A percentile compares a stretch with the other conserved stretches of the same genome.
Conservation (phyloP, 1,139 yeast species). For the Pichia inconspicua region DNA sequence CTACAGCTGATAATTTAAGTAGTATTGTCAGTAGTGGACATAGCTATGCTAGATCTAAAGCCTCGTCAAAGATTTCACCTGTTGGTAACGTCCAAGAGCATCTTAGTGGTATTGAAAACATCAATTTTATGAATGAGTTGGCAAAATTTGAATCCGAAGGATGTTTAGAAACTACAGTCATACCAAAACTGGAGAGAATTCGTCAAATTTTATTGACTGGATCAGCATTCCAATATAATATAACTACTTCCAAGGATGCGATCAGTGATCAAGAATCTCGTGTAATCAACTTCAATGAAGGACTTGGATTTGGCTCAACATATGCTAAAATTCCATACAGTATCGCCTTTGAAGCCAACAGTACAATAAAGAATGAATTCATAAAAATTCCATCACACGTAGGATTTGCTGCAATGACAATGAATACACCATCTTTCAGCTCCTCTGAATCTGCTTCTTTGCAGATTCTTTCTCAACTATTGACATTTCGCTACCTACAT, state of each 20-base stretch:
- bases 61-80: slow-evolving; percentile 57
- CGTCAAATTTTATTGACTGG: slow-evolving; percentile 37
- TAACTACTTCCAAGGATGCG: slow-evolving; percentile 49
- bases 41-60: slow-evolving; percentile 63
- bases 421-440: slow-evolving; percentile 59
- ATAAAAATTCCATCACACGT: slow-evolving; percentile 84
- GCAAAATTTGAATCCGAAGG: slow-evolving; percentile 52
- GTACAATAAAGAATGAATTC: slow-evolving; percentile 29
- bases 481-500: slow-evolving; percentile 79
- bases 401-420: slow-evolving; percentile 68
- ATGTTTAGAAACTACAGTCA: slow-evolving; percentile 42
- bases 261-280: slow-evolving; percentile 37
- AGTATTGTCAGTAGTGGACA: slow-evolving; percentile 85
- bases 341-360: not conserved
- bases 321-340: slow-evolving; percentile 16
- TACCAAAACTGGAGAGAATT: slow-evolving; percentile 58
- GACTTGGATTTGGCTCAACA: slow-evolving; percentile 8
- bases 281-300: slow-evolving; percentile 32
- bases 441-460: slow-evolving; percentile 77
- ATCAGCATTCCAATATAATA: slow-evolving; percentile 41
- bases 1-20: slow-evolving; percentile 74
- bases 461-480: slow-evolving; percentile 71
- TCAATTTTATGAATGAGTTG: slow-evolving; percentile 59
- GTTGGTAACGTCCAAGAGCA: slow-evolving; percentile 55
- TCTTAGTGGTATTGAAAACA: slow-evolving; percentile 68